phyloP scores from a whole-genome alignment of 2,329 filamentous ascomycete species.

The Botrytis tulipae region DNA sequence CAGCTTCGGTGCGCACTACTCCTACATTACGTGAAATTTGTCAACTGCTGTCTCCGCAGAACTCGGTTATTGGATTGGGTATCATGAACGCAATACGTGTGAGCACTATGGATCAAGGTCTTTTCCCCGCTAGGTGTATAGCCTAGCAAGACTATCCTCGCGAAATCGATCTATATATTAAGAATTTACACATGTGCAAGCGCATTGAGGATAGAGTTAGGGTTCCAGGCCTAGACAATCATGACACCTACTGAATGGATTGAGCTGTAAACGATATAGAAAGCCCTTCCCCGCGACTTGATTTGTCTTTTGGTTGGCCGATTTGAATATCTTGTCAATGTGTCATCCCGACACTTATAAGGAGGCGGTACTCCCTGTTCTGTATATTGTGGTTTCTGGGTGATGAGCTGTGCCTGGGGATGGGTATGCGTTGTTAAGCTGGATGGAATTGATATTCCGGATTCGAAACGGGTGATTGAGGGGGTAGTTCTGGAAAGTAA shows the following conservation, averaged over 20 bases:
- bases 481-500: slow-evolving; percentile 44
- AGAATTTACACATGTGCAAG: slow-evolving; percentile 56
- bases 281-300: slow-evolving; percentile 53
- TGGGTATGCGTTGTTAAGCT: slow-evolving; percentile 45
- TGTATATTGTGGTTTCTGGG: slow-evolving; percentile 58
- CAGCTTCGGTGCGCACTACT: slow-evolving; percentile 57
- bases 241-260: slow-evolving; percentile 55
- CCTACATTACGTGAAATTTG: slow-evolving; percentile 50
- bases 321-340: slow-evolving; percentile 59
- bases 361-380: slow-evolving; percentile 54
- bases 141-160: slow-evolving; percentile 55
- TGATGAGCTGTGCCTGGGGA: slow-evolving; percentile 46
- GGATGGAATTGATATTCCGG: slow-evolving; percentile 48
- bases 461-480: slow-evolving; percentile 47
- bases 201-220: slow-evolving; percentile 58
- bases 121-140: slow-evolving; percentile 66
- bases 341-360: slow-evolving; percentile 53
- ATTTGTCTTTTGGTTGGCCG: slow-evolving; percentile 47
- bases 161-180: slow-evolving; percentile 48
- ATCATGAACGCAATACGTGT: slow-evolving; percentile 59
- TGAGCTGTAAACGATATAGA: slow-evolving; percentile 58
- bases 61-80: slow-evolving; percentile 57
- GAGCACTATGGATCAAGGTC: slow-evolving; percentile 60
- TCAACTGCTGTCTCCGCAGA: slow-evolving; percentile 61
- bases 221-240: slow-evolving; percentile 63